Base-by-base conservation (phyloP, 768 basidiomycete genomes). In the Lactarius indigo region DNA sequence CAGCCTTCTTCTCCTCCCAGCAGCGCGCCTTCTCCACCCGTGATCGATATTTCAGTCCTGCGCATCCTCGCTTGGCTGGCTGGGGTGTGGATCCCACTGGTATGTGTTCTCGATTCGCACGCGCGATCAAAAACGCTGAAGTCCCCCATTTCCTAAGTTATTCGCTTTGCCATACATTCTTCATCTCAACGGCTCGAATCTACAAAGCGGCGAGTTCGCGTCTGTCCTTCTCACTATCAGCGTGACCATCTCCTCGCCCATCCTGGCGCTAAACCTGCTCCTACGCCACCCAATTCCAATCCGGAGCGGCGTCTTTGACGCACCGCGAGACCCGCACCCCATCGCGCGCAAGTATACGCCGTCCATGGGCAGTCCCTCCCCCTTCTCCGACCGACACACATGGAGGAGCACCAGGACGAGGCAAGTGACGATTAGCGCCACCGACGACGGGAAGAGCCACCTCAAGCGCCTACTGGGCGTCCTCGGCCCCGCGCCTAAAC, bases 341-440 rank as follows among this genome's bases (percentile, higher is more conserved):
- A 75, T 78, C 26, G 75, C 82, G 61, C 72, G 77, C 57, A 81
- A 83, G 57, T 81, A 83, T 62, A 77, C 79, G 28, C 77, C 83
- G 58, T 79, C 84, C 28, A 78, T 83, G 47, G 71, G 75, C 30
- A 80, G 78, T 50, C n/a, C 37, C 3, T 39, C 37, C 57, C 79
- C 79, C 58, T 71, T 78, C 30, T 79, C 79, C 42, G 80, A 82
- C 70, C 83, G 85, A 61, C 86, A 85, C 75, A 89, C 87, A 74
- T 84, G 84, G 63, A 87, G 84, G 63, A 87, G 86, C 74, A 84
- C 81, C 57, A 85, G 84, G 67, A 69, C 78, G 59, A 89, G 87
- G 23, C 84, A 89, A 47, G 85, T 90, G 26, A 87, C 90, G 74
- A 85, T 84, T 33, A 85, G 87, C 57, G 89, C 87, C 70, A 87